Conservation (phyloP, 495 filamentous ascomycete species). For the Neurospora sp. region DNA sequence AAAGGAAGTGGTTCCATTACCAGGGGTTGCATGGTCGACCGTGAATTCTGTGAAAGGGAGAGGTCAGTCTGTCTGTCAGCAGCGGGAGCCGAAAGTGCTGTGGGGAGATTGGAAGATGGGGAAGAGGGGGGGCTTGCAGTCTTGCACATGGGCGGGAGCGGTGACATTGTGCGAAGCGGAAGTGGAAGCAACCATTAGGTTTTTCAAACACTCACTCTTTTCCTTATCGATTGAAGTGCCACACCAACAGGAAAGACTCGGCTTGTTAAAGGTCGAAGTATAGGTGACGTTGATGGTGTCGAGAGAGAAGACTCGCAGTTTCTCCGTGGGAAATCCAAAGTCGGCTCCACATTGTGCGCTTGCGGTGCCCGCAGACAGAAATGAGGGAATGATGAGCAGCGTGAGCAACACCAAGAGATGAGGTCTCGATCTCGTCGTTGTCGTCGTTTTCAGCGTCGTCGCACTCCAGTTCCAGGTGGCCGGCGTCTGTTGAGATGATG, state of each 20-base stretch:
- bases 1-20: slow-evolving; percentile 13
- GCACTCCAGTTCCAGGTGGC: neutral
- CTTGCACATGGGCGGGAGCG: neutral
- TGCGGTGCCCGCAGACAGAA: slow-evolving; percentile 9
- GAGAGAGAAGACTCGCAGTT: slow-evolving; percentile 4
- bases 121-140: neutral
- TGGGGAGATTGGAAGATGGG: neutral
- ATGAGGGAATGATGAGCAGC: slow-evolving; percentile 8
- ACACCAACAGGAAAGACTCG: slow-evolving; percentile 17
- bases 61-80: slow-evolving; percentile 11
- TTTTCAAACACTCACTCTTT: neutral
- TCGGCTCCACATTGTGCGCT: slow-evolving; percentile 9
- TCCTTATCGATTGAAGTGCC: slow-evolving; percentile 1
- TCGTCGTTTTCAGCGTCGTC: slow-evolving; percentile 1
- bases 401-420: neutral
- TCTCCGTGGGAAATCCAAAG: slow-evolving; percentile 9
- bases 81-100: neutral
- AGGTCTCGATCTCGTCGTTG: neutral
- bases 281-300: slow-evolving; percentile 22
- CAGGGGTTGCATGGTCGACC: slow-evolving; percentile 9
- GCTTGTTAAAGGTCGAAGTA: slow-evolving; percentile 12
- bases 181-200: neutral
- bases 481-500: neutral
- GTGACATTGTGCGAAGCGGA: neutral
- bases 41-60: slow-evolving; percentile 10